Evolutionary conservation across 108 stramenopile genomes (phyloP), one percentile per base, ranked within the genome.

Genomic region (Stephanodiscus minutulus): DNA sequence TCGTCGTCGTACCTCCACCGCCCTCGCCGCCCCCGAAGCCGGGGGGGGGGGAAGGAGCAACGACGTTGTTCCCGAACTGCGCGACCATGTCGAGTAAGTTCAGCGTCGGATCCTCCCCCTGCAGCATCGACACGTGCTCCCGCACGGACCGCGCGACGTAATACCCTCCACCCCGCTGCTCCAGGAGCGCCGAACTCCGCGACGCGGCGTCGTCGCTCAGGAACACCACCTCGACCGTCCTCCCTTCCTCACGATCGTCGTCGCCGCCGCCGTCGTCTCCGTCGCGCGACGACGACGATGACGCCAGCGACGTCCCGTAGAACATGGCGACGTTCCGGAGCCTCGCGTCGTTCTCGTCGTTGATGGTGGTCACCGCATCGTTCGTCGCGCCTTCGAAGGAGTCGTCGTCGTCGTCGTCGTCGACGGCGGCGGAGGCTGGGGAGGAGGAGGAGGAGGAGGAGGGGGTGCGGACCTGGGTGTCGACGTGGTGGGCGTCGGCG

Each of bases 311-410:
- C 50, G 76, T 57, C 28, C 83, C 93, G 60, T 83, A 91, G 64
- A 81, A 84, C 10, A 59, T 52, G 7, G 93, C 93, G 3, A 92
- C 89, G 52, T 78, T 82, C 24, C 93, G 86, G 47, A 94, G 80
- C 29, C 91, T 74, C 9, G 80, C 84, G 74, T 94, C 93, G 58
- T 94, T 94, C 61, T 84, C 87, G 67, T 95, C 91, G 63, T 93
- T 93, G 57, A 82, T 76, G 3, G 73, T 66, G 18, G 39, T 59
- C 35, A 11, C 48, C 61, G 58, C 63, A 20, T 50, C 81, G 21
- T 5, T 15, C 64, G 13, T 39, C 20, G 55, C 21, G 25, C n/a
- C n/a, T n/a, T n/a, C n/a, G n/a, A n/a, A n/a, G n/a, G n/a, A n/a
- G 24, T 72, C 35, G 50, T 70, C 17, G 27, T 15, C 13, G 43